Conservation (phyloP, 2,329 filamentous ascomycete species). For the Ophiognomonia clavigignenti-juglandacearum region DNA sequence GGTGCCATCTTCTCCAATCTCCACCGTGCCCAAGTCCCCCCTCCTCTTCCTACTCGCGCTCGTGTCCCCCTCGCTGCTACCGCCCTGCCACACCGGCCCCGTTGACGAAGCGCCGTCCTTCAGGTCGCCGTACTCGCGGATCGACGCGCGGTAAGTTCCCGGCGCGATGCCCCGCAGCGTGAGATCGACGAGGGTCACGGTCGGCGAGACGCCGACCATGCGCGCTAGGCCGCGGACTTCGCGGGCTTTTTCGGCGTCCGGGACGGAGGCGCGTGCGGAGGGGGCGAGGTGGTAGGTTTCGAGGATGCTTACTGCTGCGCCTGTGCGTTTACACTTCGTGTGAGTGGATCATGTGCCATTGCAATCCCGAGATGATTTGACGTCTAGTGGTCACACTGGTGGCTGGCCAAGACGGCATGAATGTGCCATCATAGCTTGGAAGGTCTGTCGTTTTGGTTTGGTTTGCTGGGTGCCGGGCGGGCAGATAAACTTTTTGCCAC, state of each 20-base stretch:
- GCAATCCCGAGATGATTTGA: too few relatives aligned
- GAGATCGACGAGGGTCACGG: constrained; percentile 78
- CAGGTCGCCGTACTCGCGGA: constrained; percentile 84
- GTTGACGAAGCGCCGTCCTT: constrained; percentile 77
- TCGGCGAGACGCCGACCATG: constrained; percentile 85
- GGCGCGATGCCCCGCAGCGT: constrained; percentile 77
- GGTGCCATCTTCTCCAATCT: constrained; percentile 69
- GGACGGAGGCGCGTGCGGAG: constrained; percentile 21
- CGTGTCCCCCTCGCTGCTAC: constrained; percentile 30
- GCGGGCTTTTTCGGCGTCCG: constrained; percentile 30
- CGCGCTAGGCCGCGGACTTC: constrained; percentile 81
- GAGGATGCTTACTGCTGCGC: constrained; percentile 89
- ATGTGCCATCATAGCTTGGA: too few relatives aligned
- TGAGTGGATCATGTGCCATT: too few relatives aligned
- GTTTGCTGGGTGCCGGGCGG: too few relatives aligned
- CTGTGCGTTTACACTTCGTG: constrained; percentile 29
- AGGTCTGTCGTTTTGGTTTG: too few relatives aligned
- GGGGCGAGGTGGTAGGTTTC: constrained; percentile 64
- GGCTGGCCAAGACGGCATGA: too few relatives aligned
- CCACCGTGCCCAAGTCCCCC: constrained; percentile 68
- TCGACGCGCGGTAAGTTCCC: constrained; percentile 77
- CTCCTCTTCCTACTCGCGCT: constrained; percentile 43
- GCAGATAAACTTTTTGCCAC: too few relatives aligned
- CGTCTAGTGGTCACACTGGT: too few relatives aligned
- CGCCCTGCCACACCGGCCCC: constrained; percentile 70